phyloP scores from a whole-genome alignment of 345 rosid genomes.

The Nasturtium officinale region DNA sequence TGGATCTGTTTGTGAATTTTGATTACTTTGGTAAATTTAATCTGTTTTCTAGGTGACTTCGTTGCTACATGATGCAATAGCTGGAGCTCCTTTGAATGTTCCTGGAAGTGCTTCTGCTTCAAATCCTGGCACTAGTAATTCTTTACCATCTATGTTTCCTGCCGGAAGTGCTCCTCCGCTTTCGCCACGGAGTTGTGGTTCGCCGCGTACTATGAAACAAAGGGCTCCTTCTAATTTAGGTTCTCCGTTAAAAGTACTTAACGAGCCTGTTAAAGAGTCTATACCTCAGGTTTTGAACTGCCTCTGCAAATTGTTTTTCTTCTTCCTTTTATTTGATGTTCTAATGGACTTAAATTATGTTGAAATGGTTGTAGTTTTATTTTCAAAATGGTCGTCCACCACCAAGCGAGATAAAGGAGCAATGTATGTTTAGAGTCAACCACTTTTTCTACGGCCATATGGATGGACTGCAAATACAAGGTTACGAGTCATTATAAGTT shows the following conservation, averaged over 20 bases:
- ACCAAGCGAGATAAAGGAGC: constrained; percentile 78
- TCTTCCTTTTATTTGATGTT: not conserved
- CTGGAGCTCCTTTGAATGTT: constrained; percentile 75
- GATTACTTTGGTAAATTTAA: not conserved
- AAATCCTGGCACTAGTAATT: constrained; percentile 55
- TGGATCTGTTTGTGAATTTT: not conserved
- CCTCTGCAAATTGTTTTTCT: not conserved
- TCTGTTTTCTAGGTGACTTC: constrained; percentile 59
- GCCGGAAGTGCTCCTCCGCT: constrained; percentile 97
- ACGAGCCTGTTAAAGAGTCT: constrained; percentile 72
- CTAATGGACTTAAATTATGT: not conserved
- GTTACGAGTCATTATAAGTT: constrained; percentile 36
- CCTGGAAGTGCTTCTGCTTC: constrained; percentile 65
- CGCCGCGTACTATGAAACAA: constrained; percentile 82
- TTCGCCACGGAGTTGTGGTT: constrained; percentile 91
- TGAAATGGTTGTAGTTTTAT: constrained; percentile 72
- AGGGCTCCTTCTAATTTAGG: constrained; percentile 81
- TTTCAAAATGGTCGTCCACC: constrained; percentile 91
- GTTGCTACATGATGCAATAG: constrained; percentile 77
- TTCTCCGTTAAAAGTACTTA: constrained; percentile 81
- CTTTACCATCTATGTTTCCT: constrained; percentile 94
- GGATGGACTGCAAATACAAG: constrained; percentile 76
- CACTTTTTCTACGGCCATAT: constrained; percentile 70
- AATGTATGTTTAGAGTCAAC: constrained; percentile 64
- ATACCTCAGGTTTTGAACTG: constrained; percentile 75